phyloP scores from a whole-genome alignment of 2,329 filamentous ascomycete genomes.

The Penicillium hordei region DNA sequence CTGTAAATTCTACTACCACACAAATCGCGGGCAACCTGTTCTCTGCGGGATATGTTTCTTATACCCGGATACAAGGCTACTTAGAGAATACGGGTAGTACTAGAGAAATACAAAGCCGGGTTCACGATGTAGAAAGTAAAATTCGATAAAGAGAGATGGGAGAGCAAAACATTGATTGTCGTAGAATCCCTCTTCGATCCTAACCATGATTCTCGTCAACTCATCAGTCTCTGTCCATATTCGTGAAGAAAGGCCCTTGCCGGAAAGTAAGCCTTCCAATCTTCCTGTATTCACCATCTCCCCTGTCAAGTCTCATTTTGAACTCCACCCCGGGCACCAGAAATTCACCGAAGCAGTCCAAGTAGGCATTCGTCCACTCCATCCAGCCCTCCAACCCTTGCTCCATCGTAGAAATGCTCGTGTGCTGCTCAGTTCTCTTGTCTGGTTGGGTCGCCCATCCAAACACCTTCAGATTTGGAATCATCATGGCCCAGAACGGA shows the following conservation, averaged over 20 bases:
- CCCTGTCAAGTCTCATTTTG: not conserved
- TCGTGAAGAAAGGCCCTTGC: slow-evolving; percentile 1
- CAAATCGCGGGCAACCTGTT: not conserved
- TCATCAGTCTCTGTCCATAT: not conserved
- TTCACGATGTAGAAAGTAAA: not conserved
- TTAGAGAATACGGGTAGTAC: not conserved
- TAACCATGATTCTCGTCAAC: not conserved
- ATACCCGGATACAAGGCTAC: not conserved
- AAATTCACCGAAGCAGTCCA: not conserved
- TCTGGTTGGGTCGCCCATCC: not conserved
- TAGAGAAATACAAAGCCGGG: not conserved
- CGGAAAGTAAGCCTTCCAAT: not conserved
- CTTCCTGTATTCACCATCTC: not conserved
- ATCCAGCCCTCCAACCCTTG: not conserved
- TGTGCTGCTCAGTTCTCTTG: too few relatives aligned
- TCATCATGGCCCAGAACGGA: not conserved
- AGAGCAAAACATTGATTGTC: not conserved
- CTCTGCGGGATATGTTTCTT: not conserved
- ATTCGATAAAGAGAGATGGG: too few relatives aligned
- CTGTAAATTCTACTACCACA: not conserved
- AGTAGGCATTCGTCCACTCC: not conserved
- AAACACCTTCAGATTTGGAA: not conserved
- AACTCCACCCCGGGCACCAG: not conserved
- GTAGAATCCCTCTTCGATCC: not conserved
- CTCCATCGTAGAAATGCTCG: not conserved